phyloP scores from a whole-genome alignment of 2,329 filamentous ascomycete species.

The Shiraia bambusicola region DNA sequence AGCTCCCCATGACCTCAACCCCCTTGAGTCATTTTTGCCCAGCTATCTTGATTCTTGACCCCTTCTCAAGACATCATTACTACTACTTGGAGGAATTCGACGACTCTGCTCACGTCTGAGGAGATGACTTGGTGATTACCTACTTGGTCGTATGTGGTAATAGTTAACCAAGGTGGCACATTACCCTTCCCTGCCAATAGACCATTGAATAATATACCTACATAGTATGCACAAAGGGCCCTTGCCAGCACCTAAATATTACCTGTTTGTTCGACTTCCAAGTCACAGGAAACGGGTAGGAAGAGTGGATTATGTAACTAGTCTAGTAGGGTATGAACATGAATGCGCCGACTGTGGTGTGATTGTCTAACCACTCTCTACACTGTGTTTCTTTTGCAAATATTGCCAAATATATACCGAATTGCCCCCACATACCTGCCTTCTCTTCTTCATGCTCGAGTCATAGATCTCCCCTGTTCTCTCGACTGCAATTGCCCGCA shows the following conservation, averaged over 20 bases:
- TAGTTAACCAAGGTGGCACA: no score
- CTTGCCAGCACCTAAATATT: neutral
- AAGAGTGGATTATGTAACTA: neutral
- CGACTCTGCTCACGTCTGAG: no score
- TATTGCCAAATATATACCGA: slow-evolving; percentile 11
- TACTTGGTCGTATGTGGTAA: no score
- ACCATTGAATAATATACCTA: neutral
- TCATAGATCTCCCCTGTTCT: slow-evolving; percentile 14
- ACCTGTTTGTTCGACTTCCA: neutral
- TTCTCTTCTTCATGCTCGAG: slow-evolving; percentile 12
- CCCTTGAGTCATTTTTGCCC: slow-evolving; percentile 19
- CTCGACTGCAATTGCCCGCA: slow-evolving; percentile 17
- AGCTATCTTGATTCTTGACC: slow-evolving; percentile 2
- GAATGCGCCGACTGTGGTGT: slow-evolving; percentile 35
- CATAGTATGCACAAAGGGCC: neutral
- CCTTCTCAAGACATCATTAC: neutral
- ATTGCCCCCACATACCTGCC: neutral
- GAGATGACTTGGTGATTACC: no score
- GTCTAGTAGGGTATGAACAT: slow-evolving; percentile 25
- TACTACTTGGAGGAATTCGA: no score
- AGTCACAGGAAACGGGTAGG: neutral
- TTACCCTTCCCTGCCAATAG: neutral
- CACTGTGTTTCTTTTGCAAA: slow-evolving; percentile 7
- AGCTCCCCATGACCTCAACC: slow-evolving; percentile 29
- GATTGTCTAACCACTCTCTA: slow-evolving; percentile 21